Percentiles rank a stretch among this genome's conserved stretches.
Evolutionary conservation across 2,329 filamentous ascomycete genomes (phyloP).

Genomic region (Pyrenophora teres): DNA sequence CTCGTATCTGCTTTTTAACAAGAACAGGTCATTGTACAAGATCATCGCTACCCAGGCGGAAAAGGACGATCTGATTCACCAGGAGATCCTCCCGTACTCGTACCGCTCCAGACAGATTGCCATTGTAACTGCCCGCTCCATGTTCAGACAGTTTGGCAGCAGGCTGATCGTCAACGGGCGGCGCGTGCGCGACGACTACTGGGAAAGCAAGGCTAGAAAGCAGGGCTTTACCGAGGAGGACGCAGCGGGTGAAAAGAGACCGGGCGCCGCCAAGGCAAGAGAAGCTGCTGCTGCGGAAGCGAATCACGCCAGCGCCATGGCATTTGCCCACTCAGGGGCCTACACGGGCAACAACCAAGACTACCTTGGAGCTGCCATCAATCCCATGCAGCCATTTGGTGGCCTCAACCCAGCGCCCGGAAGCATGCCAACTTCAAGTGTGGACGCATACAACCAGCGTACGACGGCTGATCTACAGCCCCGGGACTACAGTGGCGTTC

Average conservation of each 20-base stretch:
- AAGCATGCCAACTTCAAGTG: conserved; percentile 72
- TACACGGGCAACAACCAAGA: conserved; percentile 43
- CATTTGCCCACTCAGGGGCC: conserved; percentile 36
- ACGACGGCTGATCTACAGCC: conserved; percentile 76
- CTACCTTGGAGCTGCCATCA: conserved; percentile 36
- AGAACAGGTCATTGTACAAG: conserved; percentile 94
- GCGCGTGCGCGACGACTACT: conserved; percentile 95
- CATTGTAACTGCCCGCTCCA: conserved; percentile 94
- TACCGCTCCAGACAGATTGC: conserved; percentile 98
- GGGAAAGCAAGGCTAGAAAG: conserved; percentile 95
- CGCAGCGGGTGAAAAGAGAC: conserved; percentile 91
- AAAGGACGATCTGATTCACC: conserved; percentile 93
- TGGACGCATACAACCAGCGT: conserved; percentile 70
- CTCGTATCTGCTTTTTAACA: conserved; percentile 98
- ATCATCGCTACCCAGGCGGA: conserved; percentile 96
- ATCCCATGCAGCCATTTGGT: conserved; percentile 51
- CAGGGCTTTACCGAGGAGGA: conserved; percentile 98
- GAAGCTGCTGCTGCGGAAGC: conserved; percentile 75
- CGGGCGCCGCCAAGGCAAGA: conserved; percentile 85
- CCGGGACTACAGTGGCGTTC: conserved; percentile 81
- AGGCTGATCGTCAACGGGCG: conserved; percentile 88
- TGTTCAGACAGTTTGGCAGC: conserved; percentile 98
- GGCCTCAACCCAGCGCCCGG: conserved; percentile 69
- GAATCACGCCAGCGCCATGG: conserved; percentile 57
- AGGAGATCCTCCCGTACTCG: conserved; percentile 95